Evolutionary conservation across 805 yeast genomes (phyloP).

Genomic region (Sungouiella blattae): DNA sequence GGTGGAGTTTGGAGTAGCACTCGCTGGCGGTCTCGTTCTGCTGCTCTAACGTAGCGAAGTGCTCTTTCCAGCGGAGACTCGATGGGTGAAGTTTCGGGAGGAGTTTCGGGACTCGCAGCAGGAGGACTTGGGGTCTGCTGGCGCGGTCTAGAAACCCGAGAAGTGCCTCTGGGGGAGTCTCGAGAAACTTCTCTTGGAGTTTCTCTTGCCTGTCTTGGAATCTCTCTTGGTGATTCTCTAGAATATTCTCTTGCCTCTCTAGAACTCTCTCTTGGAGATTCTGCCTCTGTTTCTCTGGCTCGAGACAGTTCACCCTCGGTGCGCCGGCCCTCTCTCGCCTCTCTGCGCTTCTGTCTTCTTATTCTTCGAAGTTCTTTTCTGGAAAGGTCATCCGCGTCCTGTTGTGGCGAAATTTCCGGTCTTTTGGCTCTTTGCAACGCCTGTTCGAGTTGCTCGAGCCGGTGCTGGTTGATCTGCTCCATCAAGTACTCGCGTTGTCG

Average conservation of each 20-base stretch:
- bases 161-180: not conserved
- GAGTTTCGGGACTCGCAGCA: not conserved
- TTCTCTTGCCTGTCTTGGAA: not conserved
- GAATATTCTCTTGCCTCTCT: not conserved
- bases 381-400: too few relatives aligned
- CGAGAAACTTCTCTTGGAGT: not conserved
- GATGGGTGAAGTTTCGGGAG: not conserved
- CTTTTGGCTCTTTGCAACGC: too few relatives aligned
- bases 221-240: not conserved
- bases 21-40: conserved; percentile 11
- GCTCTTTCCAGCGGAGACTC: conserved; percentile 4
- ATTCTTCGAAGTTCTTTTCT: too few relatives aligned
- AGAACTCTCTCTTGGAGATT: not conserved
- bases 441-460: too few relatives aligned
- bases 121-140: not conserved
- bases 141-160: not conserved
- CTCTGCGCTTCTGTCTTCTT: not conserved
- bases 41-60: conserved; percentile 11
- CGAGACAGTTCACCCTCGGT: too few relatives aligned
- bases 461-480: too few relatives aligned
- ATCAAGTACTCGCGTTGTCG: too few relatives aligned
- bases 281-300: too few relatives aligned
- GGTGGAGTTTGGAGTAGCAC: not conserved
- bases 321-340: too few relatives aligned
- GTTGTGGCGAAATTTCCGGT: too few relatives aligned